Percentiles rank a stretch among this genome's conserved stretches.
These are phyloP conservation scores for Domatiomyces catenatus DNA, from an alignment of 2,329 filamentous ascomycete species.

Conservation along the genomic window DNA sequence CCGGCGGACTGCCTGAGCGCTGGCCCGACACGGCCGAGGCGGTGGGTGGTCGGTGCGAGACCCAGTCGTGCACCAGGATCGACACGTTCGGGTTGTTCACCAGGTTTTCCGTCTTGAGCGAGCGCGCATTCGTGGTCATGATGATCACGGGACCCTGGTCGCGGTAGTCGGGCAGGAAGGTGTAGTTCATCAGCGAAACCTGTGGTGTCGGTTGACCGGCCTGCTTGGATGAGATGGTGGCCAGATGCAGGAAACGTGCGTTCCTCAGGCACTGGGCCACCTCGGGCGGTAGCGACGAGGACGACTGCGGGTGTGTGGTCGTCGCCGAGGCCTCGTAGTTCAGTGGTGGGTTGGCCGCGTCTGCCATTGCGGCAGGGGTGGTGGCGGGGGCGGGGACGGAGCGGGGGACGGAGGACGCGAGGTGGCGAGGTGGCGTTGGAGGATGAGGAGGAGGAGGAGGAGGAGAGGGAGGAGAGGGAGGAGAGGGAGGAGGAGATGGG, in stretches of 20 bases:
- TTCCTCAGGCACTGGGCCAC: conserved; percentile 87
- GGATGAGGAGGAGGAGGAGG: background rate
- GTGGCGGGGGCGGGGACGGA: background rate
- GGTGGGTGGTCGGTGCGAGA: conserved; percentile 77
- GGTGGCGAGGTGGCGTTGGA: background rate
- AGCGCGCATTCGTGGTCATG: conserved; percentile 73
- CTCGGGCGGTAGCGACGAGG: conserved; percentile 59
- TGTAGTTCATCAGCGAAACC: conserved; percentile 98
- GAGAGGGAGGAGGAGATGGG: background rate
- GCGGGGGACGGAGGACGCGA: too few relatives aligned
- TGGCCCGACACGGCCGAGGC: conserved; percentile 36
- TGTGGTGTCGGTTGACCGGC: conserved; percentile 57
- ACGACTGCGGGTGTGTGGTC: conserved; percentile 54
- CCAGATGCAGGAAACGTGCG: conserved; percentile 89
- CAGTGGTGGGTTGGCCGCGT: conserved; percentile 47
- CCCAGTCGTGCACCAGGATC: conserved; percentile 95
- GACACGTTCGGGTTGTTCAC: conserved; percentile 73
- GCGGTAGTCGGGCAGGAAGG: conserved; percentile 54
- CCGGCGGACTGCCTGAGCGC: conserved; percentile 45
- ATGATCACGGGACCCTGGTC: conserved; percentile 60
- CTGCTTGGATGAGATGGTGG: conserved; percentile 46
- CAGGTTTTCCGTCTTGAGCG: conserved; percentile 60
- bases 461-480: background rate
- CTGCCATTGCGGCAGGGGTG: conserved; percentile 23
- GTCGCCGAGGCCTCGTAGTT: conserved; percentile 62